Evolutionary conservation across 495 filamentous ascomycete genomes (phyloP), one percentile per base, ranked within the genome.

Genomic region (Thermochaetoides thermophila): DNA sequence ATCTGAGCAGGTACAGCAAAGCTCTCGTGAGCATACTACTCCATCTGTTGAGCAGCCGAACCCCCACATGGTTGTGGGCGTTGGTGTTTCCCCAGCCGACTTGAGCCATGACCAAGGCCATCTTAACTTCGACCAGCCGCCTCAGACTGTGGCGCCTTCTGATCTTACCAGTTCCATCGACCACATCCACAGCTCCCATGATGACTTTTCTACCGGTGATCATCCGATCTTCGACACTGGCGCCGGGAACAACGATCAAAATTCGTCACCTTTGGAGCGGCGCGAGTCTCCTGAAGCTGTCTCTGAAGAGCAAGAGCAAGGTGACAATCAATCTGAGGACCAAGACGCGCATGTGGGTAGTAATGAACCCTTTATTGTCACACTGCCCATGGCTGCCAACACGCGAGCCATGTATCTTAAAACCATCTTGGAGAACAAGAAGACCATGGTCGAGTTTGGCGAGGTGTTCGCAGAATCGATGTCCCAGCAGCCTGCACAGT

Each of bases 311-410:
- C 35, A 38, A 11, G 21, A 24, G 11, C 21, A 24, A 11, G 11
- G 21, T 11, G 6, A 6, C 6, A 24, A 11, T 10, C 17, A 33
- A 7, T 38, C 43, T 4, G 39, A 37, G 17, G 20, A 31, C 12
- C 40, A 42, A 5, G 28, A 5, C 9, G 25, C 39, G 21, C n/a
- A n/a, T n/a, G n/a, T n/a, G n/a, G n/a, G n/a, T n/a, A n/a, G n/a
- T n/a, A 15, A 24, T 8, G 41, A 37, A 0, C 46, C 57, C 5
- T 53, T 55, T 32, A 35, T 57, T 9, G 42, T 66, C 14, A 64
- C 61, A 0, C 46, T 66, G 5, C 60, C 61, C 0, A 52, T 64
- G 34, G 49, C 55, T 5, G 50, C 55, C 4, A 57, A 39, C 28
- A 49, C 39, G 6, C 51, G 61, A 0, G 40, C 42, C 3, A 42